These are phyloP conservation scores for Cynara cardunculus DNA, from an alignment of 129 eudicot genomes.

Conservation along the genomic window DNA sequence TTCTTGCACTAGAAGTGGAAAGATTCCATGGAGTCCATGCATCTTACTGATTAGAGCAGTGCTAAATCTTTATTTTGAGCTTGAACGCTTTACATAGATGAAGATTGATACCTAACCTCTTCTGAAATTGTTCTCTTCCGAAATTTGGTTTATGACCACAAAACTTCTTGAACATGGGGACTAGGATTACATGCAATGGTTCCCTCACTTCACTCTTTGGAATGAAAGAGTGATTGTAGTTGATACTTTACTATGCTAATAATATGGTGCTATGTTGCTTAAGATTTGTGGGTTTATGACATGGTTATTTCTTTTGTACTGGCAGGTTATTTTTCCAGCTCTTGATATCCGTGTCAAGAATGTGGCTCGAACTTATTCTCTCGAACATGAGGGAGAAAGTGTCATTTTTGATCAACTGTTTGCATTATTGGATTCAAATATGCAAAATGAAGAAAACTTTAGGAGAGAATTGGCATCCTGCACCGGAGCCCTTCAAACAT, in stretches of 20 bases:
- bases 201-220: neutral
- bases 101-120: neutral
- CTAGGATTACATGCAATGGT: neutral
- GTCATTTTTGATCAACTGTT: constrained; percentile 91
- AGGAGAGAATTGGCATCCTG: constrained; percentile 96
- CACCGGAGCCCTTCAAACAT: constrained; percentile 93
- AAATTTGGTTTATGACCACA: neutral
- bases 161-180: neutral
- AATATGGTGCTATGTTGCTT: neutral
- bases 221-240: neutral
- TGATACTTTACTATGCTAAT: neutral
- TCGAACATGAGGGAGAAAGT: constrained; percentile 99
- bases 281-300: constrained; percentile 1
- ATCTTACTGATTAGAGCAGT: neutral
- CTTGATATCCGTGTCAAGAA: constrained; percentile 98
- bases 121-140: neutral
- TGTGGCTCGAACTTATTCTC: constrained; percentile 95
- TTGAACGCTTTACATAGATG: neutral
- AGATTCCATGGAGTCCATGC: neutral
- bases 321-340: constrained; percentile 96
- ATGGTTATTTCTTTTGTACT: constrained; percentile 16
- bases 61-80: neutral
- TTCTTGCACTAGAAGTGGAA: neutral
- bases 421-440: constrained; percentile 64
- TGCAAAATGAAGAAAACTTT: constrained; percentile 72